Base-by-base conservation (phyloP, 208 protist species). In the Crithidia brevicula region DNA sequence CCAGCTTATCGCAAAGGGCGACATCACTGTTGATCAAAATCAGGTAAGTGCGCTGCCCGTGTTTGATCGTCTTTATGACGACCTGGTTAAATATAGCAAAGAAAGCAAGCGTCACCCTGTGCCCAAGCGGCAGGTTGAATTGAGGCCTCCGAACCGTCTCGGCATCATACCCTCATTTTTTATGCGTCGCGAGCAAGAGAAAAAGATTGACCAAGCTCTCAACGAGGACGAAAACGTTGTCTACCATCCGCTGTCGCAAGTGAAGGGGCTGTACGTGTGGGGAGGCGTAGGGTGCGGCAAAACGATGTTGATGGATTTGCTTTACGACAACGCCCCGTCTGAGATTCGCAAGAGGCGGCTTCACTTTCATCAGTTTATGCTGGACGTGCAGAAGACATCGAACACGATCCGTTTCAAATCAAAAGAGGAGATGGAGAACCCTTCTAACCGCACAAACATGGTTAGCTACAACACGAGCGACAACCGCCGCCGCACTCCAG, bases 311-410 rank as follows among this genome's bases (percentile, higher is more conserved):
- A 99, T 99, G 97, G 96, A 99, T 63, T 63, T 99, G 10, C 90
- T 99, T 50, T 98, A 92, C 63, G 81, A 98, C 20, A 85, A 94
- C 46, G 74, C 65, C 4, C 87, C 92, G 8, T 8, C 67, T 0
- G 73, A 80, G 18, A 70, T 95, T 23, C 93, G 95, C 46, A 98
- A 98, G 72, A 77, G 74, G 25, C 84, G 96, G 31, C 85, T 98
- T 42, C 97, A 99, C 82, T 99, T 99, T 60, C 92, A 99, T 74
- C 85, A 96, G 49, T 99, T 99, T 58, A 98, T 99, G 96, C 72
- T 98, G 3, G 92, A 98, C 74, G 89, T 98, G 46, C 94, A 98
- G 43, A 79, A 85, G n/a, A 92, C 85, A 4, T 79, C 82, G 1
- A 89, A 97, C 58, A 64, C 73, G 0, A 89, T 96, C 38, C 87